Conservation (phyloP, 345 rosid genomes). For the Eutrema heterophyllum region DNA sequence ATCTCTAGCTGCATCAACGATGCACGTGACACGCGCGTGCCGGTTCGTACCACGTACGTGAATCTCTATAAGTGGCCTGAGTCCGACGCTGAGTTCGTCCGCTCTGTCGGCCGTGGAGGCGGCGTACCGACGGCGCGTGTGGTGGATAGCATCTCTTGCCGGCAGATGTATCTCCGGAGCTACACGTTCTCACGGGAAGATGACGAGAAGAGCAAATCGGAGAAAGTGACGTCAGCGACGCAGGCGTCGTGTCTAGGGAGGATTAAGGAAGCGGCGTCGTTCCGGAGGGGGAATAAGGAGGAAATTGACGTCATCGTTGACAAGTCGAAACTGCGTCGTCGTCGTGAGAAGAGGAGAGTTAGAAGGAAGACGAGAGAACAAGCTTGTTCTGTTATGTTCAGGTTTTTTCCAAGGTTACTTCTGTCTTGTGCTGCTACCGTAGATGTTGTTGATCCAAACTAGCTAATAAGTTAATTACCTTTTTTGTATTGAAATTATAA, state of each 20-base stretch:
- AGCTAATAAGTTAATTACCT: background rate
- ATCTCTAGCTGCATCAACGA: conserved; percentile 74
- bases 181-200: conserved; percentile 68
- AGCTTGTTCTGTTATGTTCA: conserved; percentile 44
- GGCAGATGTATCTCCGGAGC: conserved; percentile 84
- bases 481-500: background rate
- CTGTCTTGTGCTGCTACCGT: conserved; percentile 41
- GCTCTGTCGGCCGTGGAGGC: conserved; percentile 37
- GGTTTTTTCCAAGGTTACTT: conserved; percentile 37
- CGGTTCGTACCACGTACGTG: conserved; percentile 57
- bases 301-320: conserved; percentile 17
- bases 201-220: conserved; percentile 12
- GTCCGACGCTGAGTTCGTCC: conserved; percentile 60
- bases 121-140: conserved; percentile 34
- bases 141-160: conserved; percentile 76
- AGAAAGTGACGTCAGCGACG: background rate
- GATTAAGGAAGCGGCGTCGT: conserved; percentile 28
- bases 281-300: conserved; percentile 13
- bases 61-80: conserved; percentile 82
- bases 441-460: conserved; percentile 38
- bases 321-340: conserved; percentile 36
- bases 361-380: conserved; percentile 45
- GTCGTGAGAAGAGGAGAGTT: conserved; percentile 39
- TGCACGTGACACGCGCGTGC: conserved; percentile 56
- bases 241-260: conserved; percentile 40